Conservation (phyloP, 2,329 filamentous ascomycete species). For the Fusarium nanum region DNA sequence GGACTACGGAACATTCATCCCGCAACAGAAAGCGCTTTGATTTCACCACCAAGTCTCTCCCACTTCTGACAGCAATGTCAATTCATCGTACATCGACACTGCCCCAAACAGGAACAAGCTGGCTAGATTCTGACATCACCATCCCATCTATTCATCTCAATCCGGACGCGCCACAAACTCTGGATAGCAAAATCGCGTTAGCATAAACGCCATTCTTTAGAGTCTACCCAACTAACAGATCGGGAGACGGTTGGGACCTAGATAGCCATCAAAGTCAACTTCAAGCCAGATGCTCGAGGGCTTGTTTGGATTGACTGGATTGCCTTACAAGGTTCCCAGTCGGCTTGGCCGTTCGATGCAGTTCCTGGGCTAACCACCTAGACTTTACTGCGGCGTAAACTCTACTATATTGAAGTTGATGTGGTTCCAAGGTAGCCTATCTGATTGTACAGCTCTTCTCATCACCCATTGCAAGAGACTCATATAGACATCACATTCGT, state of each 20-base stretch:
- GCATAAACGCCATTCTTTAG: conserved; percentile 2
- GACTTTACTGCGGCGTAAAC: conserved; percentile 55
- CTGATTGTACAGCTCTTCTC: neutral
- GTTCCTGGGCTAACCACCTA: conserved; percentile 2
- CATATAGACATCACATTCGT: no score
- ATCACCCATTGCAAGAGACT: neutral
- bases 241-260: conserved; percentile 1
- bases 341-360: conserved; percentile 15
- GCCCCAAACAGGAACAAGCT: neutral
- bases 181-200: neutral
- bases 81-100: neutral
- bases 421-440: neutral
- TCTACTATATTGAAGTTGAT: neutral
- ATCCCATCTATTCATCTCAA: conserved; percentile 10
- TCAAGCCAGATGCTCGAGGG: neutral
- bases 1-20: neutral
- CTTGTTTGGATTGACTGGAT: neutral
- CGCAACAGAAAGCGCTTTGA: conserved; percentile 6
- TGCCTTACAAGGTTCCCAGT: conserved; percentile 53
- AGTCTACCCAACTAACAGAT: conserved; percentile 10
- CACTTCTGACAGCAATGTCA: conserved; percentile 9
- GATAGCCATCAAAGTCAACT: conserved; percentile 8
- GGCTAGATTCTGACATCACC: conserved; percentile 20
- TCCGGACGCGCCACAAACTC: conserved; percentile 35
- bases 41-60: conserved; percentile 4